Conservation (phyloP, 2,329 filamentous ascomycete species). For the Ophiobolus disseminans region DNA sequence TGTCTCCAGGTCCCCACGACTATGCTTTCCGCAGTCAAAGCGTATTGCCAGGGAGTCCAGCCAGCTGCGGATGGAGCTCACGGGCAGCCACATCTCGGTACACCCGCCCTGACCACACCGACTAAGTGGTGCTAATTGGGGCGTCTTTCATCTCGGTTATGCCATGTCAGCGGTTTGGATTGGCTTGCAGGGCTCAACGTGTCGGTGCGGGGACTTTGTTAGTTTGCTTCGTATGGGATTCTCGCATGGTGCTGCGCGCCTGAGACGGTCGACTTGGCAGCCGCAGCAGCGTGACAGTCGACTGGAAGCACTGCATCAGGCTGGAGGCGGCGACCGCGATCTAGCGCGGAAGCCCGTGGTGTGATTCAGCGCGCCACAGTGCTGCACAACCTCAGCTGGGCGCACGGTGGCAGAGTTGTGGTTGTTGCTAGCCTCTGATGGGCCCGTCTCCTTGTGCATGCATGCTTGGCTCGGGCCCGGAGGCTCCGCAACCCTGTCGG, state of each 20-base stretch:
- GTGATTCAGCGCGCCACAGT: conserved; percentile 22
- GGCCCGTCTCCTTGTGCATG: conserved; percentile 3
- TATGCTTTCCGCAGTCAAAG: conserved; percentile 14
- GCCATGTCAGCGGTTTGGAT: conserved; percentile 8
- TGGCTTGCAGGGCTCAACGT: conserved; percentile 11
- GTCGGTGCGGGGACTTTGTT: conserved; percentile 16
- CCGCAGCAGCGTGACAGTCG: conserved; percentile 8
- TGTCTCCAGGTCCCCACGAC: conserved; percentile 18
- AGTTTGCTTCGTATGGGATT: conserved; percentile 13
- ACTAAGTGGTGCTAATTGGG: conserved; percentile 20
- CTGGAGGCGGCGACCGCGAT: conserved; percentile 6
- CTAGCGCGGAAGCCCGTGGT: conserved; percentile 5
- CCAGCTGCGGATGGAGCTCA: conserved; percentile 25
- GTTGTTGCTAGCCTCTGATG: neutral
- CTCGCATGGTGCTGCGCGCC: conserved; percentile 3
- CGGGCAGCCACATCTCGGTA: conserved; percentile 21
- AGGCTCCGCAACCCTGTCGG: conserved; percentile 13
- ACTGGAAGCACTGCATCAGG: conserved; percentile 2
- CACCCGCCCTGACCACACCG: conserved; percentile 19
- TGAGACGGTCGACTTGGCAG: conserved; percentile 10
- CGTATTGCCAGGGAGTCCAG: conserved; percentile 12
- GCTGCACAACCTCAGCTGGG: conserved; percentile 12
- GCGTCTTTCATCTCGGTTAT: conserved; percentile 28
- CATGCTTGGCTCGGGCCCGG: conserved; percentile 23
- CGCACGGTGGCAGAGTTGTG: conserved; percentile 12